Evolutionary conservation across 2,329 filamentous ascomycete genomes (phyloP).

Genomic region (Ophiocordyceps robertsii): DNA sequence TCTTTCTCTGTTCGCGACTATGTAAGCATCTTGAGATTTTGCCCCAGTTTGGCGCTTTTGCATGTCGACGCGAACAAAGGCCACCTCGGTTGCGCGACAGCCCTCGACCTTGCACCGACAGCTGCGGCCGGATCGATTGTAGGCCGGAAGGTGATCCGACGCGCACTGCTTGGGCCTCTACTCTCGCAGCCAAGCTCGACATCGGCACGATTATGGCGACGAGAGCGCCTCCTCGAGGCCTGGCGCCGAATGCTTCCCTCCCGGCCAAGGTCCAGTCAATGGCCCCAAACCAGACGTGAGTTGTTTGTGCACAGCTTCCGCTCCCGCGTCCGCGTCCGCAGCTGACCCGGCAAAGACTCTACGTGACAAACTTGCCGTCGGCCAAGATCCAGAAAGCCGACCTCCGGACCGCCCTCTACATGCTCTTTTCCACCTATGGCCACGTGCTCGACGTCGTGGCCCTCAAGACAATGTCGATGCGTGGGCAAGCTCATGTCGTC

Average conservation of each 20-base stretch:
- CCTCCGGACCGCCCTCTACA: constrained; percentile 75
- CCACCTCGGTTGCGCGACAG: not conserved
- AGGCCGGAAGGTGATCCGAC: not conserved
- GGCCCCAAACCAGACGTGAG: constrained; percentile 65
- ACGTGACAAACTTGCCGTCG: constrained; percentile 73
- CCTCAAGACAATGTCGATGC: constrained; percentile 82
- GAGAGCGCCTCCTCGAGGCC: constrained; percentile 23
- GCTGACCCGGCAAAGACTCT: constrained; percentile 46
- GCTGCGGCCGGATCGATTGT: not conserved
- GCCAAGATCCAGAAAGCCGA: constrained; percentile 85
- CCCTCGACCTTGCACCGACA: not conserved
- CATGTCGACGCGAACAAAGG: not conserved
- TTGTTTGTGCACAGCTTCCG: constrained; percentile 5
- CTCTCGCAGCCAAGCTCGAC: constrained; percentile 3
- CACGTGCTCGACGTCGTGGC: constrained; percentile 85
- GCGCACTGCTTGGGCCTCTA: not conserved
- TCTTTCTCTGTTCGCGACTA: not conserved
- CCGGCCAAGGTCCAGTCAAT: constrained; percentile 39
- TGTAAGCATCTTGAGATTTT: not conserved
- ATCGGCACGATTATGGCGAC: no score
- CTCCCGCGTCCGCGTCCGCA: not conserved
- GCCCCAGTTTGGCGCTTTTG: not conserved
- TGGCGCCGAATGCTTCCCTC: constrained; percentile 27
- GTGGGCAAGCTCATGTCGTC: constrained; percentile 87
- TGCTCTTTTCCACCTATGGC: constrained; percentile 88